Evolutionary conservation across 495 filamentous ascomycete genomes (phyloP).

Genomic region (Aspergillus funiculosus): DNA sequence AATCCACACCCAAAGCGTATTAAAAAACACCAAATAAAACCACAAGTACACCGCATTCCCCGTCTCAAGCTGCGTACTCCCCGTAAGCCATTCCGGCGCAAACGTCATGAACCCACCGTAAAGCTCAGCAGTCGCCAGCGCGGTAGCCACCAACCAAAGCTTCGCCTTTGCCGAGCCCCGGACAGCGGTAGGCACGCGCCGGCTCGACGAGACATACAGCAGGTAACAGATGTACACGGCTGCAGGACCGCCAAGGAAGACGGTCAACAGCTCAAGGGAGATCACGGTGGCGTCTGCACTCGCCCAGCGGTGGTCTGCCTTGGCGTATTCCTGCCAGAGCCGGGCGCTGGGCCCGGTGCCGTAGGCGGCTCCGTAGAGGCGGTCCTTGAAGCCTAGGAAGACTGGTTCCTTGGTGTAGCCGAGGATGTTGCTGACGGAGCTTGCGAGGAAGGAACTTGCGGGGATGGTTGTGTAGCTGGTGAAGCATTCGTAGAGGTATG

Average conservation of each 20-base stretch:
- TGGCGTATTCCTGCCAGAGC: slow-evolving; percentile 90
- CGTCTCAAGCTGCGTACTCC: slow-evolving; percentile 67
- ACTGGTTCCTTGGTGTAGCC: slow-evolving; percentile 38
- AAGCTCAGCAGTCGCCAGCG: slow-evolving; percentile 86
- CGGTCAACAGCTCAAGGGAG: slow-evolving; percentile 79
- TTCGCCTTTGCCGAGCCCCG: slow-evolving; percentile 45
- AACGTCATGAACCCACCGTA: slow-evolving; percentile 99
- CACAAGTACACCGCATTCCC: slow-evolving; percentile 80
- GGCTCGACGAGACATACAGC: slow-evolving; percentile 37
- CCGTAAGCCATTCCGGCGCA: slow-evolving; percentile 85
- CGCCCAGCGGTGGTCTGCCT: slow-evolving; percentile 80
- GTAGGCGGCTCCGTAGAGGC: slow-evolving; percentile 69
- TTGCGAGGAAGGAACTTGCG: too few relatives aligned
- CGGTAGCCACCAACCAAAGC: slow-evolving; percentile 61
- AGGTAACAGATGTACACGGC: slow-evolving; percentile 66
- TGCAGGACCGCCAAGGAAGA: slow-evolving; percentile 67
- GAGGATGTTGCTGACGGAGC: too few relatives aligned
- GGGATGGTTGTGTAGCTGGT: slow-evolving; percentile 56
- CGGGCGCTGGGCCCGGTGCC: slow-evolving; percentile 57
- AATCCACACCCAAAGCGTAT: slow-evolving; percentile 79
- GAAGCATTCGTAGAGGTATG: slow-evolving; percentile 90
- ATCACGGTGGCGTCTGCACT: slow-evolving; percentile 72
- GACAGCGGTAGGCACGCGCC: slow-evolving; percentile 13
- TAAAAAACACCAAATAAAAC: slow-evolving; percentile 90
- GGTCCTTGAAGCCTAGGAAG: slow-evolving; percentile 48